Conservation (phyloP, 306 rosid species). For the Geum urbanum region DNA sequence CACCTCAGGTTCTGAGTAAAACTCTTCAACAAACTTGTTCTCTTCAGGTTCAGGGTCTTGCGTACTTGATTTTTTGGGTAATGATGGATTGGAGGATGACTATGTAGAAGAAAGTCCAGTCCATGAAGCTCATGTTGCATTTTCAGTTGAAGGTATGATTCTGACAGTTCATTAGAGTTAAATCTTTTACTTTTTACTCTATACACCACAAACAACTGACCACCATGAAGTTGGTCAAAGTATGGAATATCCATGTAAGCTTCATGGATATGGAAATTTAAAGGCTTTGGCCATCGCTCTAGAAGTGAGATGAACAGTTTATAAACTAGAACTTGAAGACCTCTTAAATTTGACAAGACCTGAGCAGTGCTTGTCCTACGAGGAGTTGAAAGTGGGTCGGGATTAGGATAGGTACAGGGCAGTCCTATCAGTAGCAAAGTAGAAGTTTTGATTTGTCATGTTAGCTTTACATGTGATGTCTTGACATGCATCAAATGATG, state of each 20-base stretch:
- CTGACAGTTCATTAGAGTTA: constrained; percentile 1
- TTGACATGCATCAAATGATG: neutral
- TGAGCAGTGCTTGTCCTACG: neutral
- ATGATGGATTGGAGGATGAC: constrained; percentile 51
- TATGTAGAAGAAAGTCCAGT: constrained; percentile 38
- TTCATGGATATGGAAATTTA: neutral
- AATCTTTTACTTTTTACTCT: neutral
- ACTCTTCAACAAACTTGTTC: constrained; percentile 12
- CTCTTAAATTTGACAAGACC: neutral
- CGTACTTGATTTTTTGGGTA: constrained; percentile 66
- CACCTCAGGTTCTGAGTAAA: neutral
- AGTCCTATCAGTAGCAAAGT: neutral
- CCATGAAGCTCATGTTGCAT: constrained; percentile 82
- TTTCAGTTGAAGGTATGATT: constrained; percentile 74
- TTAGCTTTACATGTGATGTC: neutral
- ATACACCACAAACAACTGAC: neutral
- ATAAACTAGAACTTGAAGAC: constrained; percentile 1
- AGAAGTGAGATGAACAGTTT: neutral
- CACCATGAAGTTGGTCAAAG: neutral
- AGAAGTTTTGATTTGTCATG: neutral
- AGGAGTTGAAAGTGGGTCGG: neutral
- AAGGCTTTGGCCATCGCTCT: neutral
- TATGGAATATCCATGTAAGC: neutral
- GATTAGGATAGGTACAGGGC: neutral
- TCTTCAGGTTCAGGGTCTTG: constrained; percentile 49